A percentile compares a stretch with the other conserved stretches of the same genome.
phyloP scores from a whole-genome alignment of 805 yeast species.

The Candida bentonensis region DNA sequence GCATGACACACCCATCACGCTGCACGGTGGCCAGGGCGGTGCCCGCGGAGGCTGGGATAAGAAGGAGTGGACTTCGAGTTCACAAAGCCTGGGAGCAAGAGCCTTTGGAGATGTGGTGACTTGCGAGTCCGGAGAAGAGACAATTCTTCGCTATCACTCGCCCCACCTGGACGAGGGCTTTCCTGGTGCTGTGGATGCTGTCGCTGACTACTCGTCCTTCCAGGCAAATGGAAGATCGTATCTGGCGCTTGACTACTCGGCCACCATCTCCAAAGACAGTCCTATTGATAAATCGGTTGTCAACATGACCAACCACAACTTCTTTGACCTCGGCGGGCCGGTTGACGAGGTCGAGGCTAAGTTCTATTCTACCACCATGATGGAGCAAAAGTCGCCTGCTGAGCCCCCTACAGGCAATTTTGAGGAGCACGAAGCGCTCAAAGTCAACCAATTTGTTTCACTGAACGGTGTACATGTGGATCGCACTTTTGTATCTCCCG shows the following conservation, averaged over 20 bases:
- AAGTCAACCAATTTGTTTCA: conserved; percentile 10
- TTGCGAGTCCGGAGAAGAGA: conserved; percentile 19
- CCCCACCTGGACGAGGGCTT: conserved; percentile 39
- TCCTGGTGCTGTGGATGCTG: conserved; percentile 41
- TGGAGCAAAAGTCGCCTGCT: conserved; percentile 29
- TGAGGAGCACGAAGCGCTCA: conserved; percentile 17
- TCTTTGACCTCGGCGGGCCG: conserved; percentile 33
- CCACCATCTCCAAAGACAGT: conserved; percentile 22
- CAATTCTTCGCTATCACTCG: conserved; percentile 29
- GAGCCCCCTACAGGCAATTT: conserved; percentile 35
- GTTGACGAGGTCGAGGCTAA: conserved; percentile 27
- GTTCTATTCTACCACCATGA: conserved; percentile 25
- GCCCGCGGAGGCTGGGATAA: conserved; percentile 47
- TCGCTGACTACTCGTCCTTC: conserved; percentile 32
- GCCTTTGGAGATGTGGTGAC: conserved; percentile 17
- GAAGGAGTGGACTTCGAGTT: conserved; percentile 31
- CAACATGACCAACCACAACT: conserved; percentile 49
- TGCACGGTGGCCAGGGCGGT: conserved; percentile 42
- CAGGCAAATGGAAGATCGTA: conserved; percentile 20
- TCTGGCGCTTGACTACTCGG: conserved; percentile 36
- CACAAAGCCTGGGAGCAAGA: not conserved
- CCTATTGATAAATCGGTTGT: conserved; percentile 34
- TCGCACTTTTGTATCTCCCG: conserved; percentile 33
- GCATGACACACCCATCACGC: conserved; percentile 19
- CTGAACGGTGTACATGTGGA: conserved; percentile 28